Evolutionary conservation across 2,329 filamentous ascomycete species (phyloP).

Genomic region (Fusarium incarnatum): DNA sequence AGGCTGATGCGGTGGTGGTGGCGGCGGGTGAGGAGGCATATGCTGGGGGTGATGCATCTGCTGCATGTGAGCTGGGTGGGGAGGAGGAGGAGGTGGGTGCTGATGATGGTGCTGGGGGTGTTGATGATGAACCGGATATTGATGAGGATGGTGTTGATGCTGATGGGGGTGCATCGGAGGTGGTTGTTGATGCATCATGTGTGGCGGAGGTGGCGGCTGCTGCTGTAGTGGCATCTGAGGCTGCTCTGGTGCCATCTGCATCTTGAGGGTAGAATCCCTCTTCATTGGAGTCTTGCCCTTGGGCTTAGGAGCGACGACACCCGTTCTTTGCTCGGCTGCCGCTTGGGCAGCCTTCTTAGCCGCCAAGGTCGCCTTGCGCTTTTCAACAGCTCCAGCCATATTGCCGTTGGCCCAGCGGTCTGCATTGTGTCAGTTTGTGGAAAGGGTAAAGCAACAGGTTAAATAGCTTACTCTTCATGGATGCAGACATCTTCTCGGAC

Average conservation of each 20-base stretch:
- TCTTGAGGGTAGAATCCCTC: constrained; percentile 48
- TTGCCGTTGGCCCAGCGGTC: constrained; percentile 71
- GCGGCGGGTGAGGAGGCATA: constrained; percentile 32
- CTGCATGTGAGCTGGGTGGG: constrained; percentile 31
- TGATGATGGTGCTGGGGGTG: constrained; percentile 32
- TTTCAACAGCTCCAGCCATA: constrained; percentile 70
- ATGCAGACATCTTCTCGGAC: constrained; percentile 74
- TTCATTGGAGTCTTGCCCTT: constrained; percentile 52
- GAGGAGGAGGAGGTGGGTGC: constrained; percentile 10
- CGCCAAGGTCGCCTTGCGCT: constrained; percentile 69
- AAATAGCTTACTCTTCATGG: constrained; percentile 68
- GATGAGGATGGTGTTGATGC: constrained; percentile 27
- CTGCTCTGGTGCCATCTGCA: constrained; percentile 38
- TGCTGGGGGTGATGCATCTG: constrained; percentile 39
- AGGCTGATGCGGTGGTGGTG: constrained; percentile 38
- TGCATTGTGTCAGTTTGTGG: constrained; percentile 49
- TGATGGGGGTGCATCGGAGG: constrained; percentile 32
- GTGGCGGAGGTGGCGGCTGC: constrained; percentile 16
- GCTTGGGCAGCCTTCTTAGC: constrained; percentile 67
- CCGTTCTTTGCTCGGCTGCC: constrained; percentile 53
- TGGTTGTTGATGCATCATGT: constrained; percentile 35
- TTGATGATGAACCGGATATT: constrained; percentile 31
- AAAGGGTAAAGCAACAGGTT: background rate
- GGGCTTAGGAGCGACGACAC: constrained; percentile 53
- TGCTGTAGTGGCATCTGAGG: constrained; percentile 33